phyloP scores from a whole-genome alignment of 129 eudicot genomes.

The Oenanthe sinensis region DNA sequence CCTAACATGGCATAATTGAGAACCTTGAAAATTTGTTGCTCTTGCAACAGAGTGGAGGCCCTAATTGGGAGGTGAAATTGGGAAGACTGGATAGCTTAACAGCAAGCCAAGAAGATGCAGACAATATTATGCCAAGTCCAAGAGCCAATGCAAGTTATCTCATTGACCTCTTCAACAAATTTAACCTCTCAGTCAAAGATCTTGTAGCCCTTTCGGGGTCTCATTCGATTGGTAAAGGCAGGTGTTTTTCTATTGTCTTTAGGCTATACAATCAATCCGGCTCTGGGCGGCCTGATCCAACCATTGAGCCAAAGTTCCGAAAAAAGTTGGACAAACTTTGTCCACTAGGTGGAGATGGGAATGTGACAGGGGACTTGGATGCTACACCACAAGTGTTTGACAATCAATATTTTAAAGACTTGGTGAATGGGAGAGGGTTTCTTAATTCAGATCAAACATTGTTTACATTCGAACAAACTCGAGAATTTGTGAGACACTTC shows the following conservation, averaged over 20 bases:
- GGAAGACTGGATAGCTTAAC: constrained; percentile 80
- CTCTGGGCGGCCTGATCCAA: constrained; percentile 68
- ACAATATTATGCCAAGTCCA: constrained; percentile 92
- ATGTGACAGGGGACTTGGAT: constrained; percentile 65
- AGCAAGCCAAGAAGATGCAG: constrained; percentile 79
- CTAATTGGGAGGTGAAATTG: constrained; percentile 78
- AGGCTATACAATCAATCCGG: constrained; percentile 88
- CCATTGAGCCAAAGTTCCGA: constrained; percentile 59
- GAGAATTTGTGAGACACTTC: constrained; percentile 45
- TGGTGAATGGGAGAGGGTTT: constrained; percentile 71
- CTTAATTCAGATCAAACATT: constrained; percentile 74
- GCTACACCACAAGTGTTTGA: constrained; percentile 63
- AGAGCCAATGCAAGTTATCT: constrained; percentile 67
- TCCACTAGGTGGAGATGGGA: constrained; percentile 65
- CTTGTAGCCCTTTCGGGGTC: constrained; percentile 90
- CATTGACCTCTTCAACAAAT: constrained; percentile 49
- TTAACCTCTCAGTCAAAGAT: constrained; percentile 63
- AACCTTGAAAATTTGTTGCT: not conserved
- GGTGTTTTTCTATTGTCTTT: constrained; percentile 76
- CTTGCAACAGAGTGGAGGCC: constrained; percentile 74
- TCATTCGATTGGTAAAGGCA: constrained; percentile 77
- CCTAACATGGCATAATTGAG: not conserved
- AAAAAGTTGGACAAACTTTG: constrained; percentile 55
- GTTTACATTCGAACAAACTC: constrained; percentile 39
- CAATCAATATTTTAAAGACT: constrained; percentile 72